Evolutionary conservation across 306 rosid species (phyloP), one percentile per base, ranked within the genome.

Genomic region (Sechiopsis laciniata): DNA sequence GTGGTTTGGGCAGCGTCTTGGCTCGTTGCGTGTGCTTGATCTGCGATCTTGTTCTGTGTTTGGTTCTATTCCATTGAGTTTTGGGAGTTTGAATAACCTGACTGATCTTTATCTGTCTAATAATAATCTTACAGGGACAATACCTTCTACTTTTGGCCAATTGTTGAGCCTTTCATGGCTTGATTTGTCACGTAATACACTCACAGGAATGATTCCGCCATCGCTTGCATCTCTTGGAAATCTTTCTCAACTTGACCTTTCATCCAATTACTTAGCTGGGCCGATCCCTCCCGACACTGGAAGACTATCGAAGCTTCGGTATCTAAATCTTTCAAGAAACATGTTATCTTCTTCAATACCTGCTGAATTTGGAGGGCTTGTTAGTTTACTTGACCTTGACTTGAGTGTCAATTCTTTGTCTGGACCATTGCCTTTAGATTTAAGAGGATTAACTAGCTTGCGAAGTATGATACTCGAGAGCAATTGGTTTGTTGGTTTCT

Each of bases 301-400:
- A 74, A 32, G 79, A 51, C 87, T 93, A 13, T 69, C 72, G 21
- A 86, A 83, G 82, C 90, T 93, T 68, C 90, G 73, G 12, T 78
- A 74, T 79, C 83, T 93, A 88, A 93, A 93, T 78, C 84, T 93
- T 80, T 93, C 98, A 0, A 72, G 74, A 71, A 93, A 90, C 73
- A 72, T 13, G 72, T 75, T 93, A 12, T 76, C 87, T 56, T 85
- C 87, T 54, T 72, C 88, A 8, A 57, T 93, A 78, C 98, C 97
- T 79, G 17, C 84, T 40, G 67, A 81, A 56, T 74, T 93, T 24
- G 91, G 91, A 70, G 76, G 78, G 82, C 89, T 94, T 57, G 63
- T 29, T 65, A 86, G 83, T 82, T 77, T 94, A 74, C 83, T 88
- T 82, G 96, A 87, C 86, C 89, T 94, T 85, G 98, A 90, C 81